Conservation (phyloP, 306 rosid species). For the Trifolium subterraneum region DNA sequence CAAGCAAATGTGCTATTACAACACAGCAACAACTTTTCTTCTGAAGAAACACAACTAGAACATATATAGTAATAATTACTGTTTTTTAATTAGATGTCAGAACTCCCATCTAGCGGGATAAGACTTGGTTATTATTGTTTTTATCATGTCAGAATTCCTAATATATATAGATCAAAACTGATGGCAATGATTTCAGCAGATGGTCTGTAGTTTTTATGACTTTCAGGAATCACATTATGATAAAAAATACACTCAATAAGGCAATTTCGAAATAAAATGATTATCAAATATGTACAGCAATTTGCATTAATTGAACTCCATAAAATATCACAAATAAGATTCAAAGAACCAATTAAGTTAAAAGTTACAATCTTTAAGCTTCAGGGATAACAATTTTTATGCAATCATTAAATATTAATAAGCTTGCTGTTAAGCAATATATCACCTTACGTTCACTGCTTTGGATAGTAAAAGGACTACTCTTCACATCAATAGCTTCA, state of each 20-base stretch:
- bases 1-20: conserved; percentile 37
- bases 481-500: conserved; percentile 73
- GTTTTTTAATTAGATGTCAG: conserved; percentile 17
- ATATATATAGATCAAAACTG: conserved; percentile 11
- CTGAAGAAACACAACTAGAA: conserved; percentile 32
- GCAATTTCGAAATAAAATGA: neutral
- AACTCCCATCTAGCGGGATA: neutral
- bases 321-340: conserved; percentile 14
- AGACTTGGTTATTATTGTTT: neutral
- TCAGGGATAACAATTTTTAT: conserved; percentile 26
- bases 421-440: conserved; percentile 40
- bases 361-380: conserved; percentile 28
- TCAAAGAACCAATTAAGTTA: conserved; percentile 32
- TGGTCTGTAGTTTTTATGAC: conserved; percentile 22
- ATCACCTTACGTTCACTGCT: conserved; percentile 98
- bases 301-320: conserved; percentile 21
- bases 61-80: neutral
- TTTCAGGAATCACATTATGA: conserved; percentile 18
- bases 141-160: conserved; percentile 8
- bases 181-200: conserved; percentile 26
- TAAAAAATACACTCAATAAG: conserved; percentile 7
- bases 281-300: conserved; percentile 1
- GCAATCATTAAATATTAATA: conserved; percentile 31
- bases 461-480: conserved; percentile 76
- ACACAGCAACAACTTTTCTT: conserved; percentile 19